Evolutionary conservation across 371 early-diverging fungal species (phyloP).

Genomic region (Blyttiomyces sp.): DNA sequence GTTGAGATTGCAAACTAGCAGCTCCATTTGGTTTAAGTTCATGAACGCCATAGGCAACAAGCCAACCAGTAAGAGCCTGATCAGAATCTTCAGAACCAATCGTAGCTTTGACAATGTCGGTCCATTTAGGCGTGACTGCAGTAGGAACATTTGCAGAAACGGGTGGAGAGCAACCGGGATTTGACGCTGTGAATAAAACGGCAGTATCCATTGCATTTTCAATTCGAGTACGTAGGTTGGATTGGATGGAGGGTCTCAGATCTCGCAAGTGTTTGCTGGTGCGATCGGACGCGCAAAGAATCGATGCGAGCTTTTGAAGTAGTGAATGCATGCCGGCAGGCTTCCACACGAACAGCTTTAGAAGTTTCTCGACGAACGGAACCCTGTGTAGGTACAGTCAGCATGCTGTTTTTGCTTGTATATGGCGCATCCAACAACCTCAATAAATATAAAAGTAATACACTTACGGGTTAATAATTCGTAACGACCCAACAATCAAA

Average conservation of each 20-base stretch:
- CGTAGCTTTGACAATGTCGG: too few relatives aligned
- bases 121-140: too few relatives aligned
- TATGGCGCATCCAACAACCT: too few relatives aligned
- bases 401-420: too few relatives aligned
- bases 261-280: background rate
- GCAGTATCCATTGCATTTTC: background rate
- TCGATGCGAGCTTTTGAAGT: conserved; percentile 23
- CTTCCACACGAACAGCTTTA: conserved; percentile 33
- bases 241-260: background rate
- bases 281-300: conserved; percentile 20
- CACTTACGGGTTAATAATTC: conserved; percentile 31
- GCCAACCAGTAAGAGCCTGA: too few relatives aligned
- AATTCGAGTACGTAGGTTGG: background rate
- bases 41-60: too few relatives aligned
- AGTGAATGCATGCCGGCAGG: conserved; percentile 32
- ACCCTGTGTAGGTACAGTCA: conserved; percentile 12
- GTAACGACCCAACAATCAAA: conserved; percentile 22
- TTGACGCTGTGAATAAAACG: too few relatives aligned
- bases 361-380: conserved; percentile 33
- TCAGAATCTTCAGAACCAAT: too few relatives aligned
- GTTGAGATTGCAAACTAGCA: background rate
- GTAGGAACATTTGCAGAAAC: too few relatives aligned
- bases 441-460: too few relatives aligned
- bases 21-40: too few relatives aligned
- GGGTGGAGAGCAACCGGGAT: too few relatives aligned